Conservation (phyloP, 129 eudicot species). For the Pseudognaphalium luteoalbum region DNA sequence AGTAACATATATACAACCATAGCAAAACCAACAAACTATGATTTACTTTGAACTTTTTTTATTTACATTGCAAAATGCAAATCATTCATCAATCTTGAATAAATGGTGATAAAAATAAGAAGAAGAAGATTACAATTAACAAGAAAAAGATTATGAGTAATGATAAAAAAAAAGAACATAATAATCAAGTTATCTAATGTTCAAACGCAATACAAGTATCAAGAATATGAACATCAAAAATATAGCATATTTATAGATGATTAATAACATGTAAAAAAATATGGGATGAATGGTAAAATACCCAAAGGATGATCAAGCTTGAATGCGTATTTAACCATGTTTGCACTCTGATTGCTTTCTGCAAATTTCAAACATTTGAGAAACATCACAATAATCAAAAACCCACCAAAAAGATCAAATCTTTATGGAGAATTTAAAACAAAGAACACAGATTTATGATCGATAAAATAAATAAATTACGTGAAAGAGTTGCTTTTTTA, state of each 20-base stretch:
- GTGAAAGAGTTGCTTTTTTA: constrained; percentile 9
- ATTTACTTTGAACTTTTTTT: neutral
- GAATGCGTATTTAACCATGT: constrained; percentile 37
- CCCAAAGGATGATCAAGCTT: constrained; percentile 45
- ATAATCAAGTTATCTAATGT: too few species aligned
- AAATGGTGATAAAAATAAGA: neutral
- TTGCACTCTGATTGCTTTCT: constrained; percentile 32
- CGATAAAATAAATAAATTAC: neutral
- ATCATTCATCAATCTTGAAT: neutral
- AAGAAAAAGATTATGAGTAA: neutral
- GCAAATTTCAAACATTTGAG: constrained; percentile 34
- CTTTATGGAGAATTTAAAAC: neutral
- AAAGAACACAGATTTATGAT: neutral
- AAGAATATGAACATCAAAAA: constrained; percentile 4
- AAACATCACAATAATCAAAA: constrained; percentile 23
- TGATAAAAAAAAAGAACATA: neutral
- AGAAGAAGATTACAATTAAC: neutral
- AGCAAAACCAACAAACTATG: neutral
- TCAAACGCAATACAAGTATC: neutral
- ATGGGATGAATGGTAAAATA: neutral
- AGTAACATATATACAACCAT: neutral
- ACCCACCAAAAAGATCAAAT: neutral
- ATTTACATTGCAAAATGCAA: constrained; percentile 3
- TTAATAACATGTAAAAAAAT: neutral
- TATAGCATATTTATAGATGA: neutral